Evolutionary conservation across 2,329 filamentous ascomycete species (phyloP).

Genomic region (Coleophoma crateriformis): DNA sequence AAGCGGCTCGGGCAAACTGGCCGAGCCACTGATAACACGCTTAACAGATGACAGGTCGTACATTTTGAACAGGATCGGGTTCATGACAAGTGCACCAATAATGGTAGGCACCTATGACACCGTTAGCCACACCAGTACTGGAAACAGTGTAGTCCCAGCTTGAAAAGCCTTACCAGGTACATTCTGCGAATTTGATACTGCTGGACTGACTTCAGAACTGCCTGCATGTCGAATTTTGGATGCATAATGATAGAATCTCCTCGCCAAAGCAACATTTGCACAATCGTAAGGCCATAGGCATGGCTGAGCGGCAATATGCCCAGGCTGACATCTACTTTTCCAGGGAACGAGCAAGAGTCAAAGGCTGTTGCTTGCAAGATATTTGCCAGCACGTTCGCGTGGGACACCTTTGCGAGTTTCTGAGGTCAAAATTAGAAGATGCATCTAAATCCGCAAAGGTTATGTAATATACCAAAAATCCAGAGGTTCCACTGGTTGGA

Average conservation of each 20-base stretch:
- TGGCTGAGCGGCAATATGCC: constrained; percentile 76
- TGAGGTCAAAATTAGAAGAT: constrained; percentile 22
- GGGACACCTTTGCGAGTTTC: constrained; percentile 82
- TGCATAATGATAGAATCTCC: constrained; percentile 68
- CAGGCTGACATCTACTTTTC: constrained; percentile 34
- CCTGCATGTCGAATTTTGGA: constrained; percentile 64
- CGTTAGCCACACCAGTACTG: not conserved
- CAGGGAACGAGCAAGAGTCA: constrained; percentile 16
- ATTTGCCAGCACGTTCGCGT: constrained; percentile 74
- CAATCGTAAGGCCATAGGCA: constrained; percentile 69
- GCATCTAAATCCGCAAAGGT: not conserved
- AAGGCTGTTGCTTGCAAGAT: constrained; percentile 54
- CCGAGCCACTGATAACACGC: constrained; percentile 1
- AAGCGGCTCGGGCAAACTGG: not conserved
- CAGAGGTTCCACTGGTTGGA: constrained; percentile 79
- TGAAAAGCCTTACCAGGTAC: not conserved
- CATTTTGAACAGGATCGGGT: not conserved
- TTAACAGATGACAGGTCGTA: not conserved
- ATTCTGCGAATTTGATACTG: constrained; percentile 1
- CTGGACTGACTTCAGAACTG: constrained; percentile 50
- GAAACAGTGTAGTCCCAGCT: not conserved
- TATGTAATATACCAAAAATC: constrained; percentile 53
- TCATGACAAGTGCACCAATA: constrained; percentile 1
- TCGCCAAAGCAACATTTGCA: constrained; percentile 38
- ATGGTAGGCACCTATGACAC: not conserved